Conservation (phyloP, 352 stramenopile genomes). For the Globisporangium nagaii region DNA sequence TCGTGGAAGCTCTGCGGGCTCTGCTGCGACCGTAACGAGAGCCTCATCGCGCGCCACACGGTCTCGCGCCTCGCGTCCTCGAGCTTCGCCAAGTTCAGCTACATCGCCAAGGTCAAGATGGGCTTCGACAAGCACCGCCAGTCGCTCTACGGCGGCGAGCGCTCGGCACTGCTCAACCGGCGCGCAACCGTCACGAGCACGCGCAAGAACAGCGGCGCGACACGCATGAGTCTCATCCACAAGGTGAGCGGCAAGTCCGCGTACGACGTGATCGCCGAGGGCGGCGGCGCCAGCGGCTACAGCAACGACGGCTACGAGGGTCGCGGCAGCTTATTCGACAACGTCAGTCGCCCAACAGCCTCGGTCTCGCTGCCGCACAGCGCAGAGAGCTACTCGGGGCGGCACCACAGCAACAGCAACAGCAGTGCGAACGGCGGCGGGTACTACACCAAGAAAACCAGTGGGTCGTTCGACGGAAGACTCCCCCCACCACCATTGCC, state of each 20-base stretch:
- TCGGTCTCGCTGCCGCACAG: slow-evolving; percentile 2
- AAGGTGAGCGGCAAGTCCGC: slow-evolving; percentile 14
- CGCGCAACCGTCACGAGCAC: slow-evolving; percentile 11
- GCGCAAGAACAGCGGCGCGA: slow-evolving; percentile 12
- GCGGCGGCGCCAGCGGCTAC: background rate
- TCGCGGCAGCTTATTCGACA: slow-evolving; percentile 12
- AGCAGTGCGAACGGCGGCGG: background rate
- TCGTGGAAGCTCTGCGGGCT: slow-evolving; percentile 53
- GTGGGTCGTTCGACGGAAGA: slow-evolving; percentile 4
- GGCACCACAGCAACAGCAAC: slow-evolving; percentile 8
- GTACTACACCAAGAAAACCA: background rate
- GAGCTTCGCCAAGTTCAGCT: slow-evolving; percentile 15
- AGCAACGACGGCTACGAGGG: slow-evolving; percentile 4
- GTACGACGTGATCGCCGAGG: slow-evolving; percentile 16
- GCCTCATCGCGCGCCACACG: slow-evolving; percentile 45
- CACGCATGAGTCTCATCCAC: slow-evolving; percentile 10
- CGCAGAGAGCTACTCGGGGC: background rate
- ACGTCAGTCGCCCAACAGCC: background rate
- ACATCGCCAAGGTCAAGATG: slow-evolving; percentile 19
- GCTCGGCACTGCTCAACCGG: slow-evolving; percentile 12
- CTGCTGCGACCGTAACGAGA: slow-evolving; percentile 62
- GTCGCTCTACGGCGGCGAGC: slow-evolving; percentile 14
- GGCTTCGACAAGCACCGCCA: slow-evolving; percentile 12
- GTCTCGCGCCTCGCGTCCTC: slow-evolving; percentile 43
- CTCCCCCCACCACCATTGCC: background rate